A percentile compares a stretch with the other conserved stretches of the same genome.
These are phyloP conservation scores for Penicillium sp. DNA, from an alignment of 2,329 filamentous ascomycete genomes.

Conservation along the genomic window DNA sequence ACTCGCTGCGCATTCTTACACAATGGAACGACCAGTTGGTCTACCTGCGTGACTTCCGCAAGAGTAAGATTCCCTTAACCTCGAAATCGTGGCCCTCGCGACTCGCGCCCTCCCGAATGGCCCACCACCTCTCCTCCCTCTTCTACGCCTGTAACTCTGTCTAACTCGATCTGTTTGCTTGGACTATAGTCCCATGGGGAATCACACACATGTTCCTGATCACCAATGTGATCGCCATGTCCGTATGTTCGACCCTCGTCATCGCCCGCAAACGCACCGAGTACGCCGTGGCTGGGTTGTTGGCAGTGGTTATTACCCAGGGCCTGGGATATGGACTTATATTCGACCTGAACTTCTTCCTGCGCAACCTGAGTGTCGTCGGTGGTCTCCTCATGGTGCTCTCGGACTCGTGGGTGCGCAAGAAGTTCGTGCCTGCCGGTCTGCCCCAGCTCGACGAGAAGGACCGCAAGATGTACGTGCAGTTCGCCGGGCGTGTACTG, in stretches of 20 bases:
- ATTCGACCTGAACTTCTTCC: constrained; percentile 99
- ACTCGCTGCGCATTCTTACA: constrained; percentile 91
- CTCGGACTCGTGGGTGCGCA: constrained; percentile 96
- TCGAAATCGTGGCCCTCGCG: not conserved
- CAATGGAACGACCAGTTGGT: constrained; percentile 95
- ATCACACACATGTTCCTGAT: constrained; percentile 92
- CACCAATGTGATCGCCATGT: constrained; percentile 85
- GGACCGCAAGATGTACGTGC: constrained; percentile 99
- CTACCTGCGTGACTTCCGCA: constrained; percentile 87
- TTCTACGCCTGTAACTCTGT: constrained; percentile 1
- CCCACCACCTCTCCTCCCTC: not conserved
- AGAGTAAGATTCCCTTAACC: constrained; percentile 63
- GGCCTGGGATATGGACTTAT: constrained; percentile 96
- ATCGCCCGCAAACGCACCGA: constrained; percentile 91
- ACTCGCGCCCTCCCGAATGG: not conserved
- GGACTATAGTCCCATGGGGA: constrained; percentile 69
- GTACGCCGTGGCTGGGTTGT: constrained; percentile 85
- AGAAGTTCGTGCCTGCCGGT: constrained; percentile 93
- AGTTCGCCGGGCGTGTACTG: constrained; percentile 90
- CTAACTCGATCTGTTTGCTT: constrained; percentile 19
- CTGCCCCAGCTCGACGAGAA: constrained; percentile 95
- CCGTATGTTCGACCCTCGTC: constrained; percentile 74
- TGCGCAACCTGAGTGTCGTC: constrained; percentile 96
- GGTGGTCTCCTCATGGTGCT: constrained; percentile 97
- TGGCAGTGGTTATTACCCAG: constrained; percentile 87